These are phyloP conservation scores for Colletotrichum navitas DNA, from an alignment of 2,329 filamentous ascomycete species.

Conservation along the genomic window DNA sequence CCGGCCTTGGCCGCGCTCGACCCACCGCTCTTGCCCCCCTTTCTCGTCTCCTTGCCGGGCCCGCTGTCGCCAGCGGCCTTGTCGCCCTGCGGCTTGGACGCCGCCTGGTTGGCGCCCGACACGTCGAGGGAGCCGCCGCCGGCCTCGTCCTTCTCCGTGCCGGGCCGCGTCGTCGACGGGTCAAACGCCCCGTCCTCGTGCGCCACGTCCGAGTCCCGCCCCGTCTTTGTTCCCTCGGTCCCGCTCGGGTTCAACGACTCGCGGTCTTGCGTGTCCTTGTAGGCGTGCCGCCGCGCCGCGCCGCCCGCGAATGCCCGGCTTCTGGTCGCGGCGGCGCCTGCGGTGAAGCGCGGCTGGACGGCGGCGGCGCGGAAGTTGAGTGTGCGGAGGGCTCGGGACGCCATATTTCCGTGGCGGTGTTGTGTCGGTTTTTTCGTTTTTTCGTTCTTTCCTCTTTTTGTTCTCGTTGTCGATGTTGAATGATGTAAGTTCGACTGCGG, in stretches of 20 bases:
- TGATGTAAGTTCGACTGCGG: neutral
- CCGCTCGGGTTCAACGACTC: constrained; percentile 73
- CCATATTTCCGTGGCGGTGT: constrained; percentile 26
- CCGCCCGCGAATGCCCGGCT: constrained; percentile 52
- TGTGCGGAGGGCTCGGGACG: constrained; percentile 26
- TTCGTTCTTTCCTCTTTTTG: too few species aligned
- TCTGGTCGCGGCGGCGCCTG: constrained; percentile 21
- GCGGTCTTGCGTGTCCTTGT: constrained; percentile 68
- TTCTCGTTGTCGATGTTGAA: neutral
- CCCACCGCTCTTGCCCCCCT: constrained; percentile 52
- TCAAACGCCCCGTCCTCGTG: constrained; percentile 75
- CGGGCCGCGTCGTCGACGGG: constrained; percentile 74
- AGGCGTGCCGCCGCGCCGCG: constrained; percentile 49
- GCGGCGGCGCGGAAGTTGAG: constrained; percentile 18
- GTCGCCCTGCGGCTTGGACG: constrained; percentile 56
- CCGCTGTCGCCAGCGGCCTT: constrained; percentile 51
- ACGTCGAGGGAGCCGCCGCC: constrained; percentile 54
- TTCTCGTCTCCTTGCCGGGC: constrained; percentile 51
- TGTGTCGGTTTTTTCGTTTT: neutral
- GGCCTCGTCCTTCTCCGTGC: constrained; percentile 62
- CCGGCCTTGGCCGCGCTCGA: constrained; percentile 51
- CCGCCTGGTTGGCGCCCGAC: constrained; percentile 60
- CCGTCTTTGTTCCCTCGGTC: constrained; percentile 77
- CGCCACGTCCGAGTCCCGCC: constrained; percentile 70
- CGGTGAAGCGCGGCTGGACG: neutral